These are phyloP conservation scores for Septoria linicola DNA, from an alignment of 2,329 filamentous ascomycete genomes.

Conservation along the genomic window DNA sequence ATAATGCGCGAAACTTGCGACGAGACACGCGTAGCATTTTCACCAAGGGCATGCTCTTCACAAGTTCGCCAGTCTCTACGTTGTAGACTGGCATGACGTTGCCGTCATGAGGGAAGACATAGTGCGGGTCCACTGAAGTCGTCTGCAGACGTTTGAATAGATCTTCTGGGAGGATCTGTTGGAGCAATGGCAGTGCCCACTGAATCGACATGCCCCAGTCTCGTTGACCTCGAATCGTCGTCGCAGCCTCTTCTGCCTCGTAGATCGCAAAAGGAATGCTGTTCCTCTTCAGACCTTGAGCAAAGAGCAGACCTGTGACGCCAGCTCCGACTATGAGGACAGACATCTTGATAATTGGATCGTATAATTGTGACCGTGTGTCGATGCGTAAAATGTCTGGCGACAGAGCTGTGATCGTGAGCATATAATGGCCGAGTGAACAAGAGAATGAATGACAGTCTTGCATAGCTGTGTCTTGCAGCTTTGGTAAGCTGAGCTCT, in stretches of 20 bases:
- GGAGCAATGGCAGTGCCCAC: slow-evolving; percentile 21
- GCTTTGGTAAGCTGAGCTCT: too few relatives aligned
- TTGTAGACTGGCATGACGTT: slow-evolving; percentile 20
- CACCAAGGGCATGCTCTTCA: slow-evolving; percentile 14
- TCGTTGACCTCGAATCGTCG: slow-evolving; percentile 17
- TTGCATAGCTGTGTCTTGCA: too few relatives aligned
- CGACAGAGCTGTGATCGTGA: too few relatives aligned
- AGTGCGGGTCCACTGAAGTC: slow-evolving; percentile 24
- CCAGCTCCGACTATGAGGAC: slow-evolving; percentile 29
- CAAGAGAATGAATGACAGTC: too few relatives aligned
- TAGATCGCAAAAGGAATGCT: slow-evolving; percentile 25
- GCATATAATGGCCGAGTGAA: too few relatives aligned
- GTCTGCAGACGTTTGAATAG: slow-evolving; percentile 19
- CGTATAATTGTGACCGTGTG: too few relatives aligned
- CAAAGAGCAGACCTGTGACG: slow-evolving; percentile 25
- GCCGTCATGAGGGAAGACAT: slow-evolving; percentile 8
- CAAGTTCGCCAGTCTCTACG: slow-evolving; percentile 11
- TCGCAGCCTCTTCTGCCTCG: slow-evolving; percentile 22
- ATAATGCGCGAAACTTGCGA: slow-evolving; percentile 15
- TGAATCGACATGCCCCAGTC: slow-evolving; percentile 28
- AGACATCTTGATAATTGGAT: too few relatives aligned
- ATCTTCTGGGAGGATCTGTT: slow-evolving; percentile 19
- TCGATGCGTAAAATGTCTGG: too few relatives aligned
- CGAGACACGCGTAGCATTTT: slow-evolving; percentile 19
- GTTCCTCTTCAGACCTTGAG: slow-evolving; percentile 26